Percentiles rank a stretch among this genome's conserved stretches.
phyloP scores from a whole-genome alignment of 1,284 basidiomycete genomes.

The Cryptococcus sp. region DNA sequence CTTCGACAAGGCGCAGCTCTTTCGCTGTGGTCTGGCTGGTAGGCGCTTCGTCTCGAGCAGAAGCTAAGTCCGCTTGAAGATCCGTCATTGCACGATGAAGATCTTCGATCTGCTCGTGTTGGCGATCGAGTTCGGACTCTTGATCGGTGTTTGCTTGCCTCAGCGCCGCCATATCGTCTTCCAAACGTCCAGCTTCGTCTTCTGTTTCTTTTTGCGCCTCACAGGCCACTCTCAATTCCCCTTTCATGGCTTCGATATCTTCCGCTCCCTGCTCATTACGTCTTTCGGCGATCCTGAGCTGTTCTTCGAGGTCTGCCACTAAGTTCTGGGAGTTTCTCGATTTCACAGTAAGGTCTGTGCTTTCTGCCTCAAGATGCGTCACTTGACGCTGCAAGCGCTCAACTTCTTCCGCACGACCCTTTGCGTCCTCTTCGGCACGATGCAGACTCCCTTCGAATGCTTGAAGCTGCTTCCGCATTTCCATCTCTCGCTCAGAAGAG shows the following conservation, averaged over 20 bases:
- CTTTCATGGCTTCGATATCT: slow-evolving; percentile 11
- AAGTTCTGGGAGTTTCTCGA: slow-evolving; percentile 4
- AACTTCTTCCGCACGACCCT: slow-evolving; percentile 9
- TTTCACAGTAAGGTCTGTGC: slow-evolving; percentile 9
- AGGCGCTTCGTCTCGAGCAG: slow-evolving; percentile 5
- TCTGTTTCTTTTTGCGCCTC: slow-evolving; percentile 17
- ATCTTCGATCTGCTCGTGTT: slow-evolving; percentile 24
- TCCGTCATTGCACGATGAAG: slow-evolving; percentile 9
- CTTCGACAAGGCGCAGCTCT: slow-evolving; percentile 17
- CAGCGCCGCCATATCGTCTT: slow-evolving; percentile 13
- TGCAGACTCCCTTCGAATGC: slow-evolving; percentile 20
- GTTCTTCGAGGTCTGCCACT: slow-evolving; percentile 10
- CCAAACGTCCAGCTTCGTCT: slow-evolving; percentile 9
- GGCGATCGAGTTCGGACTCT: slow-evolving; percentile 16
- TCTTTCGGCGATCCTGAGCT: slow-evolving; percentile 11
- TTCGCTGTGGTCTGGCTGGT: slow-evolving; percentile 6
- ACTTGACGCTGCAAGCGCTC: slow-evolving; percentile 9
- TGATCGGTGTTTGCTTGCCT: slow-evolving; percentile 11
- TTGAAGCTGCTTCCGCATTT: slow-evolving; percentile 18
- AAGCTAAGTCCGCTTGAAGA: slow-evolving; percentile 16
- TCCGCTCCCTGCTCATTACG: neutral
- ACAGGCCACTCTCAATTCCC: slow-evolving; percentile 13
- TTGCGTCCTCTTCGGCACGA: slow-evolving; percentile 2
- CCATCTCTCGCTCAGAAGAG: slow-evolving; percentile 8
- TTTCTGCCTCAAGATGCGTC: slow-evolving; percentile 11